Evolutionary conservation across 2,329 filamentous ascomycete species (phyloP), one percentile per base, ranked within the genome.

Genomic region (Talaromyces sp.): DNA sequence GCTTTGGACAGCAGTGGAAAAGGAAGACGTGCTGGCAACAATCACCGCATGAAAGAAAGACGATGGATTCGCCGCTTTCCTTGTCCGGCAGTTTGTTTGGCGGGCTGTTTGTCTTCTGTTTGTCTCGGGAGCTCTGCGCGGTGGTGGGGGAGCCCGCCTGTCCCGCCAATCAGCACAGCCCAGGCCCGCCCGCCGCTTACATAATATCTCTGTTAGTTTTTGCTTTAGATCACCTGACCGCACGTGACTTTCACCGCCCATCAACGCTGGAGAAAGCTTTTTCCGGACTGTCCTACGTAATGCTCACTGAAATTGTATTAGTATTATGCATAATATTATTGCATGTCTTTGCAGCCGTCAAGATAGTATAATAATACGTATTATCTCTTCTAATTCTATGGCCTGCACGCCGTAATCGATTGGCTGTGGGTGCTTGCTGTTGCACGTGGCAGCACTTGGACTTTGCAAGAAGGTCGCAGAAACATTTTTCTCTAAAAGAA

Each of bases 1-100:
- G 24, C 11, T n/a, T 52, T 52, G 24, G 48, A 52, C 24, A 26
- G 48, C 24, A 12, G 48, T 43, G 38, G 29, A 41, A 6, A 29
- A 21, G 26, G 43, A 50, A 48, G 46, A n/a, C n/a, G 26, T 11
- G 24, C 8, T 46, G 21, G 53, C 26, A 57, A 57, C 32, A 60
- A 52, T 19, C 29, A n/a, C 50, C 41, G 41, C 12, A 57, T 35
- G 41, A 41, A 56, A 62, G 58, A 62, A 57, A 54, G 60, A 56
- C 19, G 17, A 19, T 6, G 24, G 41, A 46, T 56, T 60, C 67
- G 67, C 66, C 66, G 63, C 61, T 65, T 69, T 68, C 68, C 66
- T 64, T 66, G 67, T 66, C 64, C 61, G 69, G 68, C 66, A 70
- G 67, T 72, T 72, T 72, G 69, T 70, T 70, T 71, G 66, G 68